Evolutionary conservation across 805 yeast genomes (phyloP).

Genomic region (Allodekkera sacchari): DNA sequence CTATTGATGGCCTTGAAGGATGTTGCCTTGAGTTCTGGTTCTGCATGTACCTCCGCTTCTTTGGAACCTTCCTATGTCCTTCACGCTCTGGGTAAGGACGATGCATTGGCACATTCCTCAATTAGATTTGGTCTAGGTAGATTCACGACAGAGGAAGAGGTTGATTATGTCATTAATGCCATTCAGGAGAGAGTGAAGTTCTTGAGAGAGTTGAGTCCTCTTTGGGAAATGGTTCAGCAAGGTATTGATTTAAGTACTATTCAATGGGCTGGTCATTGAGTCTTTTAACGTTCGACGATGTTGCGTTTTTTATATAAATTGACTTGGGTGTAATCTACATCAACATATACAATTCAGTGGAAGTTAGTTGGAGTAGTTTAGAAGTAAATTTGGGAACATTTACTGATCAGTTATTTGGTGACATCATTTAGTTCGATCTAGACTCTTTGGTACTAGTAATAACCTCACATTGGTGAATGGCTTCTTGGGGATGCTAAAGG

Average conservation of each 20-base stretch:
- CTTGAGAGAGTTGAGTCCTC: conserved; percentile 85
- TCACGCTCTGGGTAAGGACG: conserved; percentile 96
- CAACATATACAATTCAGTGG: too few species aligned
- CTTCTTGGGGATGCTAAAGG: too few species aligned
- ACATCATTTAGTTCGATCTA: too few species aligned
- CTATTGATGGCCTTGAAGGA: conserved; percentile 95
- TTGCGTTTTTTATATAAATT: too few species aligned
- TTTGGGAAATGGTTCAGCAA: conserved; percentile 99
- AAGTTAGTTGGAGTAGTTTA: too few species aligned
- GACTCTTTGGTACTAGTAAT: too few species aligned
- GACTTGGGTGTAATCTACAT: too few species aligned
- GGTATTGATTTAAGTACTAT: conserved; percentile 91
- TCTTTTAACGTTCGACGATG: too few species aligned
- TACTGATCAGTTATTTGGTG: too few species aligned
- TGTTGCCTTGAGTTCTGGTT: conserved; percentile 91
- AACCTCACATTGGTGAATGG: too few species aligned
- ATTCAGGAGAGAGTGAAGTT: conserved; percentile 84
- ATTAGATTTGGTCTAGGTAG: conserved; percentile 96
- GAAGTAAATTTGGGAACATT: too few species aligned
- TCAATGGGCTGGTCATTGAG: conserved; percentile 94
- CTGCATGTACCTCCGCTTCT: conserved; percentile 98
- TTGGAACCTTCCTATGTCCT: conserved; percentile 95
- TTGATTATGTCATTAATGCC: conserved; percentile 88
- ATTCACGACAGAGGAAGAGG: conserved; percentile 92
- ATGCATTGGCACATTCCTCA: conserved; percentile 96